A percentile compares a stretch with the other conserved stretches of the same genome.
Evolutionary conservation across 495 filamentous ascomycete species (phyloP).

Genomic region (Trichocladium uniseriatum): DNA sequence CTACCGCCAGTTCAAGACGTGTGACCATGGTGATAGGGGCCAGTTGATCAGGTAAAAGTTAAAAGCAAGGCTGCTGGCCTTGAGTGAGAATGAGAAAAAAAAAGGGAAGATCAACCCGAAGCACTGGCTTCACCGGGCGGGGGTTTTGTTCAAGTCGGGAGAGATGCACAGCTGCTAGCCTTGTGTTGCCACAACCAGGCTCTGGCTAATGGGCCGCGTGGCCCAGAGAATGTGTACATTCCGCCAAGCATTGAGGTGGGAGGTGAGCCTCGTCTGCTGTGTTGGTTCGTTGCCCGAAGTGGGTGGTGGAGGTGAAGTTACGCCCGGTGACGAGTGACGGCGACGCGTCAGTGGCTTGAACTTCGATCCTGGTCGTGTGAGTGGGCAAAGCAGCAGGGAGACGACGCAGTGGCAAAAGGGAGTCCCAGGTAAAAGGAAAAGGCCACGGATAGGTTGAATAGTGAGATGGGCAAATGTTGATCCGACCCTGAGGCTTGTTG

Average conservation of each 20-base stretch:
- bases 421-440: too few species aligned
- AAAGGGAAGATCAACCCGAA: too few species aligned
- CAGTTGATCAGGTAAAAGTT: background rate
- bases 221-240: background rate
- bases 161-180: background rate
- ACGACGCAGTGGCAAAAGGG: too few species aligned
- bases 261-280: background rate
- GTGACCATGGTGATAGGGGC: conserved; percentile 13
- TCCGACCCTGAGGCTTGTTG: too few species aligned
- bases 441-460: too few species aligned
- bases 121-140: too few species aligned
- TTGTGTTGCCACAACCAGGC: conserved; percentile 1
- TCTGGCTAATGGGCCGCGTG: background rate
- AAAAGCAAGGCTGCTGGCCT: background rate
- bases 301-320: background rate
- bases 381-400: too few species aligned
- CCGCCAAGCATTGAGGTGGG: background rate
- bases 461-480: too few species aligned
- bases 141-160: too few species aligned
- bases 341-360: background rate
- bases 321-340: conserved; percentile 2
- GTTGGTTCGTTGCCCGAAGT: background rate
- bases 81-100: too few species aligned
- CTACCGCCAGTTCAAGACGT: conserved; percentile 25
- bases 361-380: too few species aligned